Percentiles rank a stretch among this genome's conserved stretches.
Evolutionary conservation across 495 filamentous ascomycete species (phyloP).

Genomic region (Neurospora tetraspora): DNA sequence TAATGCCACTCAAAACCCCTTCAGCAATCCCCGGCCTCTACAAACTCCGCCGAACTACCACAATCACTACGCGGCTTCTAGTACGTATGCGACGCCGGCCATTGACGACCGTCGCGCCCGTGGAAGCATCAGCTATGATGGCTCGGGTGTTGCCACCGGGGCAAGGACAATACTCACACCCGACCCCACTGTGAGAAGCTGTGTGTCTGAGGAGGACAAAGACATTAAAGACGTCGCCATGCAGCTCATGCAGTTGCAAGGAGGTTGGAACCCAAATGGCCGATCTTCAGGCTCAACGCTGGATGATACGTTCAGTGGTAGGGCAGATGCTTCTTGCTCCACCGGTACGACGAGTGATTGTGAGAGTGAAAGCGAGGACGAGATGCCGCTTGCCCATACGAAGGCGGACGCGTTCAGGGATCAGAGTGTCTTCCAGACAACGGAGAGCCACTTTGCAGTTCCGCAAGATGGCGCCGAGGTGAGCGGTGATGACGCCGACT

Average conservation of each 20-base stretch:
- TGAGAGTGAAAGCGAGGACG: constrained; percentile 68
- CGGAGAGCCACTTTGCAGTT: constrained; percentile 49
- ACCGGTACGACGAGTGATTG: constrained; percentile 69
- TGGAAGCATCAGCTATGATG: constrained; percentile 44
- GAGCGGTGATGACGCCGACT: constrained; percentile 61
- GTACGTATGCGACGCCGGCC: constrained; percentile 45
- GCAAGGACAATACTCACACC: constrained; percentile 74
- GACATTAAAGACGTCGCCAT: constrained; percentile 97
- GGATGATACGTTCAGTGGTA: constrained; percentile 83
- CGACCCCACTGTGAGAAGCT: constrained; percentile 87
- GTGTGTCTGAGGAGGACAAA: constrained; percentile 95
- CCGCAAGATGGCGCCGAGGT: constrained; percentile 61
- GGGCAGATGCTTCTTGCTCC: constrained; percentile 77
- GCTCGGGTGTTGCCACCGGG: constrained; percentile 22
- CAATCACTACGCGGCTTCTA: constrained; percentile 34
- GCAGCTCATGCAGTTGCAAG: constrained; percentile 90
- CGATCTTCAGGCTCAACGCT: constrained; percentile 88
- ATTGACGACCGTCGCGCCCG: constrained; percentile 57
- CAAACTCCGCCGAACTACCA: constrained; percentile 73
- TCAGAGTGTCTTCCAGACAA: constrained; percentile 43
- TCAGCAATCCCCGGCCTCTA: constrained; percentile 58
- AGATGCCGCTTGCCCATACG: constrained; percentile 51
- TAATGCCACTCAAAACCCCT: constrained; percentile 60
- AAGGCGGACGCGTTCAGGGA: constrained; percentile 44
- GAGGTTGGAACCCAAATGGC: constrained; percentile 77